These are phyloP conservation scores for Lactifluus volemus DNA, from an alignment of 768 basidiomycete genomes.

Conservation along the genomic window DNA sequence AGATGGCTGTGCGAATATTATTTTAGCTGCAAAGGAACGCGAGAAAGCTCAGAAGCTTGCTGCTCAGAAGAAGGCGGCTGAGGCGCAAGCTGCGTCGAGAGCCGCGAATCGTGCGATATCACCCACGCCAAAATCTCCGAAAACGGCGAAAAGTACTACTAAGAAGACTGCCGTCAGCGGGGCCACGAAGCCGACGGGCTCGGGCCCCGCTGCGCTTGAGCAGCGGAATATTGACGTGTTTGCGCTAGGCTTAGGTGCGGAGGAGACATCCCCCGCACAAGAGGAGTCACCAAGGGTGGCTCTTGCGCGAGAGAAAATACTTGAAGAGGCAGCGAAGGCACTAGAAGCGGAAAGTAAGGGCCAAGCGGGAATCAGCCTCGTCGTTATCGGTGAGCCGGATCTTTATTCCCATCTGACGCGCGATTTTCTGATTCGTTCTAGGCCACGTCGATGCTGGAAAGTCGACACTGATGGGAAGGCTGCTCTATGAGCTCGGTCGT, in stretches of 20 bases:
- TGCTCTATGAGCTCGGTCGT: slow-evolving; percentile 86
- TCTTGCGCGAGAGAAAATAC: slow-evolving; percentile 68
- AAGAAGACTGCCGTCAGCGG: slow-evolving; percentile 25
- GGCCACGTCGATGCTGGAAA: slow-evolving; percentile 99
- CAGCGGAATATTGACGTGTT: slow-evolving; percentile 64
- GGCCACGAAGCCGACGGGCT: slow-evolving; percentile 26
- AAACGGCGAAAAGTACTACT: slow-evolving; percentile 31
- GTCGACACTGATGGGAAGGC: slow-evolving; percentile 91
- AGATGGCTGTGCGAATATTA: slow-evolving; percentile 23
- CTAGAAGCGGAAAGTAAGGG: slow-evolving; percentile 40
- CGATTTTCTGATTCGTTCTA: slow-evolving; percentile 26
- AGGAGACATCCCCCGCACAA: slow-evolving; percentile 34
- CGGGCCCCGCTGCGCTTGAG: slow-evolving; percentile 36
- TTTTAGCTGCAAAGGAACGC: slow-evolving; percentile 67
- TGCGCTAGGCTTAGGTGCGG: slow-evolving; percentile 54
- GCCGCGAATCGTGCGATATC: slow-evolving; percentile 15
- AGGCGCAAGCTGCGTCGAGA: slow-evolving; percentile 18
- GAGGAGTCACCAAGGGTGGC: slow-evolving; percentile 55
- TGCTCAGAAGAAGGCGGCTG: slow-evolving; percentile 37
- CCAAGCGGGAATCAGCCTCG: slow-evolving; percentile 72
- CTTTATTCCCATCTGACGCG: neutral
- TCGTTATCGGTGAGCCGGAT: slow-evolving; percentile 74
- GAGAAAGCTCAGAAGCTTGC: slow-evolving; percentile 59
- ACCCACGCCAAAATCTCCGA: slow-evolving; percentile 12
- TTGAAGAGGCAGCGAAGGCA: slow-evolving; percentile 64